Evolutionary conservation across 805 yeast species (phyloP), one percentile per base, ranked within the genome.

Genomic region (Candida awuae): DNA sequence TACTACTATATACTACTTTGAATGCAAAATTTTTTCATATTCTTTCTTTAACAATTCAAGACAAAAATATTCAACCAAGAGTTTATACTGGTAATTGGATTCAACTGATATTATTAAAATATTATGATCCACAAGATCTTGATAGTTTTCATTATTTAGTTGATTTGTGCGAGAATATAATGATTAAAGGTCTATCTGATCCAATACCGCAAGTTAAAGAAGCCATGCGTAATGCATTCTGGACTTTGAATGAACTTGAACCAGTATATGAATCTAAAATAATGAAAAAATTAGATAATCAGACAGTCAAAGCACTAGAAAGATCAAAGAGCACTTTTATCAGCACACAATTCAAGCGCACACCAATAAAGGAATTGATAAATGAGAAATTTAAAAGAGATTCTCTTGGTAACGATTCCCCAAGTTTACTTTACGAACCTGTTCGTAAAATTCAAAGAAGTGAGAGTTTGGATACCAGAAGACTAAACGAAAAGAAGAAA

Each of bases 191-290:
- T 16, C 63, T 92, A 1, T 55, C 74, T 1, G 97, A 88, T 56
- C 84, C 95, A 0, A 81, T 82, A 42, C 85, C 88, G 0, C 63
- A 73, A 0, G 96, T 84, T 0, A 70, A 97, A 47, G 94, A 78
- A 50, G 64, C 75, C 0, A 83, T 80, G 65, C 71, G 95, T 54
- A 63, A 67, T 3, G 68, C 86, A 0, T 90, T 71, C 51, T 88
- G 96, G 96, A 64, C 72, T 12, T 70, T 75, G 39, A 70, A 68
- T 48, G 66, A 63, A 16, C 52, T 68, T 6, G 81, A 75, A 60
- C 82, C 84, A 0, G 51, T 58, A 0, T 61, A 65, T 12, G 82
- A 78, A 0, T 73, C 69, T 13, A 47, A 45, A 13, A 55, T 62
- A 6, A 44, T 63, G 38, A 42, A 39, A 14, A 62, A 54, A 27